Evolutionary conservation across 2,329 filamentous ascomycete species (phyloP).

Genomic region (Penicillium sumatraense): DNA sequence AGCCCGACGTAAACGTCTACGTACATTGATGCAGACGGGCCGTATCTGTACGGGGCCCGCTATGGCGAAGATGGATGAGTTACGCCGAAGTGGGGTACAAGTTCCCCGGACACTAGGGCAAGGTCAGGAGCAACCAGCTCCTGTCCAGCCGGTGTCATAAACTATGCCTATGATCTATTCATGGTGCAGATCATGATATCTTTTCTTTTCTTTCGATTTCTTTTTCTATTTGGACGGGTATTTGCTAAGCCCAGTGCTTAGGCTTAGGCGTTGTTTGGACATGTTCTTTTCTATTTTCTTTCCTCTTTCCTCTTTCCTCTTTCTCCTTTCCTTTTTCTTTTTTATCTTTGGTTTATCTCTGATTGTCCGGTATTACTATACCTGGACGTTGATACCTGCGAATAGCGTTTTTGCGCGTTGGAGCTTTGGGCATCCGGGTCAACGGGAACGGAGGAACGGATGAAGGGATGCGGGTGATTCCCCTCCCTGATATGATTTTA

Average conservation of each 20-base stretch:
- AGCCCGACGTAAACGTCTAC: slow-evolving; percentile 55
- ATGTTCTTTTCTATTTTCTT: not conserved
- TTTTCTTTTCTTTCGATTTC: not conserved
- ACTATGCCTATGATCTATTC: no score
- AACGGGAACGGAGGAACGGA: slow-evolving; percentile 28
- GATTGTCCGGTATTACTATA: not conserved
- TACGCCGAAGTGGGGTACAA: slow-evolving; percentile 36
- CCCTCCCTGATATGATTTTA: slow-evolving; percentile 4
- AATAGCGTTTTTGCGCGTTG: slow-evolving; percentile 24
- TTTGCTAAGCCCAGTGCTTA: not conserved
- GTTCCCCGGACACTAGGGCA: slow-evolving; percentile 36
- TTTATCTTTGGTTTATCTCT: not conserved
- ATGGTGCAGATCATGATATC: slow-evolving; percentile 7
- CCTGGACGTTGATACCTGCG: slow-evolving; percentile 20
- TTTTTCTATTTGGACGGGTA: slow-evolving; percentile 3
- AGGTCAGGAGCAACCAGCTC: slow-evolving; percentile 27
- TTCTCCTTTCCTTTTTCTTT: slow-evolving; percentile 3
- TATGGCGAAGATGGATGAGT: slow-evolving; percentile 40
- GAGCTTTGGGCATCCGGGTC: slow-evolving; percentile 17
- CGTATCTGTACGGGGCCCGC: slow-evolving; percentile 47
- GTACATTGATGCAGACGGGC: slow-evolving; percentile 47
- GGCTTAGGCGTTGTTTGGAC: no score
- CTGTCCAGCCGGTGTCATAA: slow-evolving; percentile 39
- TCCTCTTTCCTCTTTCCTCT: slow-evolving; percentile 5
- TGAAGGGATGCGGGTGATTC: slow-evolving; percentile 20